Conservation (phyloP, 1,139 yeast species). For the Sugiyamaella japonica region DNA sequence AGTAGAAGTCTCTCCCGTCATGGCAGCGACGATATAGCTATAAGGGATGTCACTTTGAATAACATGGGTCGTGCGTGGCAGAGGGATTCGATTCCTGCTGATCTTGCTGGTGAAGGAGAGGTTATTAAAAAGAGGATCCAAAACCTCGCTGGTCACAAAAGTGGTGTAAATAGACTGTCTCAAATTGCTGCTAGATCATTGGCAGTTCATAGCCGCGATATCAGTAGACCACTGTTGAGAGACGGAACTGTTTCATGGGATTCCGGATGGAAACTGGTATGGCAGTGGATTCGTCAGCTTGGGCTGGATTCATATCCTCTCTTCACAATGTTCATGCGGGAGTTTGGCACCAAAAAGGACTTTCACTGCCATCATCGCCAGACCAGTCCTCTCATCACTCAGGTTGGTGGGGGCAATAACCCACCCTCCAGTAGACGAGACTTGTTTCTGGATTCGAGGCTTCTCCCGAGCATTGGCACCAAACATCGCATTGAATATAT, state of each 20-base stretch:
- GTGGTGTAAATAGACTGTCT: slow-evolving; percentile 14
- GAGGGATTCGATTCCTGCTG: slow-evolving; percentile 11
- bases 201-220: slow-evolving; percentile 17
- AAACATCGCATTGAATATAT: slow-evolving; percentile 21
- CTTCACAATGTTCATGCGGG: slow-evolving; percentile 29
- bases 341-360: slow-evolving; percentile 26
- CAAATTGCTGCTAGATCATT: slow-evolving; percentile 20
- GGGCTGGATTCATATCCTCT: slow-evolving; percentile 33
- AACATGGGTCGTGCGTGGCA: not conserved
- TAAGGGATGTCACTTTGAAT: not conserved
- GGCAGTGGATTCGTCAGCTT: slow-evolving; percentile 28
- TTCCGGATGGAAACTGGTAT: slow-evolving; percentile 30
- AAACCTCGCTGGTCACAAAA: not conserved
- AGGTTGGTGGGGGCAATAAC: too few relatives aligned
- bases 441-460: slow-evolving; percentile 9
- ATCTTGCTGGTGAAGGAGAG: not conserved
- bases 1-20: not conserved
- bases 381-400: not conserved
- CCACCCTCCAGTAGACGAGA: slow-evolving; percentile 2
- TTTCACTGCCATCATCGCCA: slow-evolving; percentile 28
- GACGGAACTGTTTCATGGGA: slow-evolving; percentile 23
- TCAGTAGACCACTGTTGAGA: slow-evolving; percentile 20
- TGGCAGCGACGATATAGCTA: slow-evolving; percentile 5
- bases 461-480: slow-evolving; percentile 7
- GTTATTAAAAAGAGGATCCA: not conserved